Evolutionary conservation across 1,139 yeast species (phyloP), one percentile per base, ranked within the genome.

Genomic region (Hanseniaspora uvarum): DNA sequence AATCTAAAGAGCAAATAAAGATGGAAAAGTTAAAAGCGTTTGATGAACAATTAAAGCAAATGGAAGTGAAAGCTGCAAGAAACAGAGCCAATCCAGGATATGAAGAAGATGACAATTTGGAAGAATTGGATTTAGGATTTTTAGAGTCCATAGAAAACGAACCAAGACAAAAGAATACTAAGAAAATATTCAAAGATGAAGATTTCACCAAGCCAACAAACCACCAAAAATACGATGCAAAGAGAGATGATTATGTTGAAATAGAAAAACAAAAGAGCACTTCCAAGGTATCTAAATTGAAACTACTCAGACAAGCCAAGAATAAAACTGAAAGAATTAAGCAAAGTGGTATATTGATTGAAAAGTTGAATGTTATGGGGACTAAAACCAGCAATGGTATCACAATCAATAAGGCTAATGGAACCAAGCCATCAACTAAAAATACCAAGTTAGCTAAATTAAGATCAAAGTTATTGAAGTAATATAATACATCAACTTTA

Each of bases 231-330:
- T 46, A 41, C n/a, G 48, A 53, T 31, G 44, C 36, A 24, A 46
- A 47, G 10, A 45, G 51, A 18, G 60, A 55, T 6, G 58, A 59
- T 5, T 59, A 56, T 18, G 48, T 55, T 5, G 58, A 57, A 24
- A 31, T 40, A 5, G 41, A 41, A 44, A 39, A 31, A 14, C 23
- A 33, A 21, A 37, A 40, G 23, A 39, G 36, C 60, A 78, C 75
- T 60, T 70, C 69, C 44, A 70, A 69, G 43, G 67, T 72, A 12
- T 50, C 53, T 1, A 50, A 50, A 31, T 28, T 50, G 16, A 50
- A 43, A 12, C 47, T 19, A 68, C 69, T 51, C 75, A 74, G 68
- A 68, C 45, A 69, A 67, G 38, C 70, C 66, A 46, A 60, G 66
- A 46, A 44, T 21, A 52, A 39, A 39, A 40, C 51, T 14, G 45